Percentiles rank a stretch among this genome's conserved stretches.
These are phyloP conservation scores for Triticum timopheevii DNA, from an alignment of 176 grass and related monocot genomes.

Conservation along the genomic window DNA sequence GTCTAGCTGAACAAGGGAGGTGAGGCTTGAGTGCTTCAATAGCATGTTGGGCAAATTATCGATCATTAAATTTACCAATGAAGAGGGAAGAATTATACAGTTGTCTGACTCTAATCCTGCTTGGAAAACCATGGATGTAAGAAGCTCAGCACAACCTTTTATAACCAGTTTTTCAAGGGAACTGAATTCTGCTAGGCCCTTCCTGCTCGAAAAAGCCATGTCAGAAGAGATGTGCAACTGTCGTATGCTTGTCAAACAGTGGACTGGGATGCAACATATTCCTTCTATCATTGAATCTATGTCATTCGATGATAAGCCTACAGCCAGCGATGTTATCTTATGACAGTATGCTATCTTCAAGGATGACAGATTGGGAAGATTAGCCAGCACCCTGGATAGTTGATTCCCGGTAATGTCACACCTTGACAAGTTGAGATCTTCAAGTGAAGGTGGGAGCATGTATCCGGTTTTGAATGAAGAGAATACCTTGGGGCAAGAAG, in stretches of 20 bases:
- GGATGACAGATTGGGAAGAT: slow-evolving; percentile 14
- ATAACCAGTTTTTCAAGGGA: neutral
- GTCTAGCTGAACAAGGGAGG: slow-evolving; percentile 18
- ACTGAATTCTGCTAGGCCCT: neutral
- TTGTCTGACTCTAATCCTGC: neutral
- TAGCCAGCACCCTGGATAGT: neutral
- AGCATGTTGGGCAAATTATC: neutral
- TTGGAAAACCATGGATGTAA: neutral
- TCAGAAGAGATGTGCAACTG: slow-evolving; percentile 5
- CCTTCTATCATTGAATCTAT: neutral
- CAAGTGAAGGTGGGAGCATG: slow-evolving; percentile 8
- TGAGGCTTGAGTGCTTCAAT: neutral
- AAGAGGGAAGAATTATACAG: neutral
- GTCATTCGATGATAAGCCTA: neutral
- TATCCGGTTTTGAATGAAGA: neutral
- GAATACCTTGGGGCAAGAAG: neutral
- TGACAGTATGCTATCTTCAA: neutral
- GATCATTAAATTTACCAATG: neutral
- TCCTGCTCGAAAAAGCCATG: slow-evolving; percentile 2
- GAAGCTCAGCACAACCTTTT: neutral
- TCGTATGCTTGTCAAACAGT: neutral
- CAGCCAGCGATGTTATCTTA: slow-evolving; percentile 3
- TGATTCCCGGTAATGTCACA: slow-evolving; percentile 9
- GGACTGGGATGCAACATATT: neutral
- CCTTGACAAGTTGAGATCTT: neutral